Evolutionary conservation across 345 rosid species (phyloP), one percentile per base, ranked within the genome.

Genomic region (Eucalyptus rudis): DNA sequence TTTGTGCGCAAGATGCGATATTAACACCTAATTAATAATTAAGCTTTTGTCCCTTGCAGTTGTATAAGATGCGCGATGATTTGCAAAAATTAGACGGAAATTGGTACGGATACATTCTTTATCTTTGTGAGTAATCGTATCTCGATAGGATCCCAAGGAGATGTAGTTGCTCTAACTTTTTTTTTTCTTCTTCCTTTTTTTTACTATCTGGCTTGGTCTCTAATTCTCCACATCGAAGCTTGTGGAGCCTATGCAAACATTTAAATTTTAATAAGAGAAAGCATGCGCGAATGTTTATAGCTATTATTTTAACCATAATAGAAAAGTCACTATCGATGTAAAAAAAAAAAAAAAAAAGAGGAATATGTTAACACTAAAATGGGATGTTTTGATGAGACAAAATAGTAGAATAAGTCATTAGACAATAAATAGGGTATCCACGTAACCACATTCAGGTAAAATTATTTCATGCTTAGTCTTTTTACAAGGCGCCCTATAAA

Each of bases 11-110:
- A 27, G 1, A 4, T 52, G 24, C 5, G 4, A 52, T 20, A 20
- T 8, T 1, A 7, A 19, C 20, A 19, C 0, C 0, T 52, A 19
- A 52, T 20, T 52, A 19, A 19, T 0, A 52, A 19, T 7, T 9
- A 7, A 52, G 2, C 5, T 22, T 43, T 81, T 81, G 49, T 64
- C 20, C 5, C 0, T 64, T 13, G 15, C 20, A 0, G 10, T 64
- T n/a, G 6, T 64, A 8, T 33, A 64, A n/a, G 20, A 15, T n/a
- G 76, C 45, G 22, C 3, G 81, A 33, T 19, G 44, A 71, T 19
- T 19, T 19, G 44, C 54, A 47, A 47, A 25, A 47, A 85, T 27
- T 27, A 85, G 31, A 85, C 7, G 3, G 33, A 47, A 85, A 19
- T 71, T 36, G 13, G 45, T 20, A 5, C 1, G 2, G 4, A 3